Evolutionary conservation across 1,284 basidiomycete species (phyloP).

Genomic region (Xerocomus subilludens): DNA sequence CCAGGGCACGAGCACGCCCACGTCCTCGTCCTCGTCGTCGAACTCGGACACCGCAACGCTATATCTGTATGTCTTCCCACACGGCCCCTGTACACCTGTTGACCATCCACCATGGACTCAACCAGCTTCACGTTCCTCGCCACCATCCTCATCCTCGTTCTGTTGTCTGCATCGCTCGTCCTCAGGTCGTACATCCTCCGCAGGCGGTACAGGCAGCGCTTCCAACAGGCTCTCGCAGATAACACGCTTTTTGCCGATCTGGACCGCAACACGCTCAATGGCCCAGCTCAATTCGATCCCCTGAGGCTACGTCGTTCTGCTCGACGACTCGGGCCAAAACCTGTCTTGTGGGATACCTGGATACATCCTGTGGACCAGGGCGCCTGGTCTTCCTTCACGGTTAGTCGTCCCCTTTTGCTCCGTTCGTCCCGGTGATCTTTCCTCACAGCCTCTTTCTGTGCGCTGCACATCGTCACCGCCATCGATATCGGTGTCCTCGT

Average conservation of each 20-base stretch:
- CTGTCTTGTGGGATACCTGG: conserved; percentile 40
- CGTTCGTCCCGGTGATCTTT: neutral
- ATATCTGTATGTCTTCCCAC: conserved; percentile 50
- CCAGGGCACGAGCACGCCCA: conserved; percentile 14
- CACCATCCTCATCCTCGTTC: conserved; percentile 72
- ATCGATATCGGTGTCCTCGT: neutral
- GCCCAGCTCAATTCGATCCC: conserved; percentile 12
- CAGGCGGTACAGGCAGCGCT: conserved; percentile 64
- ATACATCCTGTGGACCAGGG: conserved; percentile 4
- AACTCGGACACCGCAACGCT: conserved; percentile 49
- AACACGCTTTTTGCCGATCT: conserved; percentile 56
- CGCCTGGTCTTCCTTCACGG: conserved; percentile 37
- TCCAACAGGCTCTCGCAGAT: conserved; percentile 63
- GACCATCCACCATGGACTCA: conserved; percentile 31
- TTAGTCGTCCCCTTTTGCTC: conserved; percentile 9
- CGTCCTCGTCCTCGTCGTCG: conserved; percentile 20
- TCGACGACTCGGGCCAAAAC: conserved; percentile 32
- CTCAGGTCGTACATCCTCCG: conserved; percentile 70
- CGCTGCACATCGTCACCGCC: conserved; percentile 14
- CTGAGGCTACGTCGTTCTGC: conserved; percentile 17
- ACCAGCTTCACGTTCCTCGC: conserved; percentile 76
- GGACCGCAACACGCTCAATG: conserved; percentile 7
- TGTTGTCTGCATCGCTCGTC: conserved; percentile 72
- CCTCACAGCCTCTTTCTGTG: conserved; percentile 40
- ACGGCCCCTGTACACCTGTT: conserved; percentile 30